Evolutionary conservation across 371 early-diverging fungal genomes (phyloP).

Genomic region (Actinomucor elegans): DNA sequence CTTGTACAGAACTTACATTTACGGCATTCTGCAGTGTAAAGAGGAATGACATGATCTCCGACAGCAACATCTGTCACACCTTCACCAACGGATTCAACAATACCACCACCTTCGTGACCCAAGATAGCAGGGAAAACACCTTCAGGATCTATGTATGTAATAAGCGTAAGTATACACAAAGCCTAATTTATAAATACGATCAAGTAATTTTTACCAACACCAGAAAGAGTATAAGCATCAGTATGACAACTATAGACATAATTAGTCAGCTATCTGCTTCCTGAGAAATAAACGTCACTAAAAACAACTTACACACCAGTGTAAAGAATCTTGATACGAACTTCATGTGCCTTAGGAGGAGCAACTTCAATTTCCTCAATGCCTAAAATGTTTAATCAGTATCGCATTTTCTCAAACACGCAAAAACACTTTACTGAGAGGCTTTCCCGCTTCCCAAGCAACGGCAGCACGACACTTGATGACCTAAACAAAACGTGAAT

Average conservation of each 20-base stretch:
- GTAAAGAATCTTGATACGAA: slow-evolving; percentile 88
- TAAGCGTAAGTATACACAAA: background rate
- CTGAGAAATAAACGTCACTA: background rate
- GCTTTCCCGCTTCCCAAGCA: slow-evolving; percentile 92
- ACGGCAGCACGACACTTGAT: slow-evolving; percentile 96
- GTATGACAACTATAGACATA: slow-evolving; percentile 80
- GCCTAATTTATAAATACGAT: background rate
- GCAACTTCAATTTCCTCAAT: slow-evolving; percentile 92
- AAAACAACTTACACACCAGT: slow-evolving; percentile 75
- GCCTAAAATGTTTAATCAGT: no score
- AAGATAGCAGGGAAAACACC: slow-evolving; percentile 92
- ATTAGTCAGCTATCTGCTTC: no score
- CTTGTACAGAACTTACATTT: slow-evolving; percentile 95
- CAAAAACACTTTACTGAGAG: slow-evolving; percentile 89
- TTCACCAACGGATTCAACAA: slow-evolving; percentile 96
- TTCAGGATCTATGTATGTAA: slow-evolving; percentile 64
- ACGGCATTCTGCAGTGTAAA: slow-evolving; percentile 92
- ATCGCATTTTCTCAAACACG: no score
- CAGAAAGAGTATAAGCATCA: slow-evolving; percentile 92
- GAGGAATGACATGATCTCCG: slow-evolving; percentile 96
- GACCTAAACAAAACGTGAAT: slow-evolving; percentile 30
- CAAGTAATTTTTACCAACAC: slow-evolving; percentile 70
- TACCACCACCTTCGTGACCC: slow-evolving; percentile 95
- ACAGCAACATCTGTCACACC: slow-evolving; percentile 88
- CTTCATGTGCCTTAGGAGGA: slow-evolving; percentile 94